These are phyloP conservation scores for Fusarium phyllophilum DNA, from an alignment of 2,329 filamentous ascomycete genomes.

Conservation along the genomic window DNA sequence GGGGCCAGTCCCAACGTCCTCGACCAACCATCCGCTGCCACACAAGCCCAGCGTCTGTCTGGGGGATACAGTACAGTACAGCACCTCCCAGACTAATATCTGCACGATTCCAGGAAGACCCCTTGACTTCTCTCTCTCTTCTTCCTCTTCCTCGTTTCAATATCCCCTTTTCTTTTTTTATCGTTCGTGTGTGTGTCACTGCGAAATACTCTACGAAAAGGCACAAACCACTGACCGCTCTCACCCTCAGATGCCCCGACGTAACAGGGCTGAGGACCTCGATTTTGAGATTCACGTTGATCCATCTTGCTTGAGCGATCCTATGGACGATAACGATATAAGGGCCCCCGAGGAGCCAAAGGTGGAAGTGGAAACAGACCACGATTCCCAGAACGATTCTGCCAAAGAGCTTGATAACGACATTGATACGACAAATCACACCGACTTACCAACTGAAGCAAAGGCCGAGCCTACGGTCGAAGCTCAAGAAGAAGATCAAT, in stretches of 20 bases:
- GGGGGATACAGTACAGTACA: not conserved
- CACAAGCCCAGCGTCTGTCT: constrained; percentile 21
- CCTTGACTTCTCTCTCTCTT: constrained; percentile 1
- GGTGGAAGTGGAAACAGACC: constrained; percentile 19
- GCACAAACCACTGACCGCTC: constrained; percentile 6
- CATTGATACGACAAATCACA: constrained; percentile 12
- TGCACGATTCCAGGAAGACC: constrained; percentile 40
- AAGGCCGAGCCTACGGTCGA: constrained; percentile 20
- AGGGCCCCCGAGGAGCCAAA: constrained; percentile 36
- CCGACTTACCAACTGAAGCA: constrained; percentile 20
- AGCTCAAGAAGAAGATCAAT: constrained; percentile 13
- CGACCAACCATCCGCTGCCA: constrained; percentile 47
- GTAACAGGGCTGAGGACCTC: constrained; percentile 47
- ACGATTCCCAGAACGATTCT: constrained; percentile 30
- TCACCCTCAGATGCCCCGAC: constrained; percentile 44
- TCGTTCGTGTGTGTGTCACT: constrained; percentile 32
- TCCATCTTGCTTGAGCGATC: constrained; percentile 54
- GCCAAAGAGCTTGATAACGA: constrained; percentile 15
- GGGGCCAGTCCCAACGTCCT: constrained; percentile 32
- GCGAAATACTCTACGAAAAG: constrained; percentile 18
- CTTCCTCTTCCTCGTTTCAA: constrained; percentile 17
- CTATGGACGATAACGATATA: constrained; percentile 52
- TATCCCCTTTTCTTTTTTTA: constrained; percentile 14
- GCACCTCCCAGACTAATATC: constrained; percentile 28
- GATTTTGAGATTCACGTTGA: constrained; percentile 63